Conservation (phyloP, 257 asterid genomes). For the Capsicum pubescens region DNA sequence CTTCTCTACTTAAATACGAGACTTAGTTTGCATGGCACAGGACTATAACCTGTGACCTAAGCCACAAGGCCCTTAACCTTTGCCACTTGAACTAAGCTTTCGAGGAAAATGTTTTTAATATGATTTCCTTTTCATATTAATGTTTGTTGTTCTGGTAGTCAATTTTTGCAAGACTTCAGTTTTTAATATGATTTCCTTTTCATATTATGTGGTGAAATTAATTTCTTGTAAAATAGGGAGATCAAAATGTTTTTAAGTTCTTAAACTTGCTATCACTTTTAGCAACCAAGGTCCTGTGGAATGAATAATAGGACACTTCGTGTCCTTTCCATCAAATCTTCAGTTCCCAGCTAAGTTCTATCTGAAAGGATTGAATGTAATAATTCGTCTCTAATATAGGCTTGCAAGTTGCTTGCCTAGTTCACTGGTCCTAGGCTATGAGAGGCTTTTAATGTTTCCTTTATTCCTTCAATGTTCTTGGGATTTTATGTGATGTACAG, state of each 20-base stretch:
- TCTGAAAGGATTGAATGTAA: neutral
- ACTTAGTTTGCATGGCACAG: neutral
- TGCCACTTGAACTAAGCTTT: neutral
- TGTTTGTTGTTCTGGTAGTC: neutral
- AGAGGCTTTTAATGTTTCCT: neutral
- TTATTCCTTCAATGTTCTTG: neutral
- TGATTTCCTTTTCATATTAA: constrained; percentile 1
- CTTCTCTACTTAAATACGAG: neutral
- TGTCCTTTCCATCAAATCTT: neutral
- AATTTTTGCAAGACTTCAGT: neutral
- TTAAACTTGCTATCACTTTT: neutral
- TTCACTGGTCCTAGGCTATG: too few relatives aligned
- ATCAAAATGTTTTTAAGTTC: constrained; percentile 11
- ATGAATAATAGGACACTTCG: neutral
- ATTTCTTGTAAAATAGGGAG: constrained; percentile 1
- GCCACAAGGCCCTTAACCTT: neutral
- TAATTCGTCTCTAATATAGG: neutral
- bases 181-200: too few relatives aligned
- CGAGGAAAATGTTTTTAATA: neutral
- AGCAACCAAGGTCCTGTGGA: neutral
- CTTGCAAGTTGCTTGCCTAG: neutral
- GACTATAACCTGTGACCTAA: neutral
- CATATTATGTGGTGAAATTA: constrained; percentile 12
- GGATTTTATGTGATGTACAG: neutral
- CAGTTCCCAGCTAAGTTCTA: neutral